Conservation (phyloP, 2,329 filamentous ascomycete genomes). For the Beauveria rudraprayagi region DNA sequence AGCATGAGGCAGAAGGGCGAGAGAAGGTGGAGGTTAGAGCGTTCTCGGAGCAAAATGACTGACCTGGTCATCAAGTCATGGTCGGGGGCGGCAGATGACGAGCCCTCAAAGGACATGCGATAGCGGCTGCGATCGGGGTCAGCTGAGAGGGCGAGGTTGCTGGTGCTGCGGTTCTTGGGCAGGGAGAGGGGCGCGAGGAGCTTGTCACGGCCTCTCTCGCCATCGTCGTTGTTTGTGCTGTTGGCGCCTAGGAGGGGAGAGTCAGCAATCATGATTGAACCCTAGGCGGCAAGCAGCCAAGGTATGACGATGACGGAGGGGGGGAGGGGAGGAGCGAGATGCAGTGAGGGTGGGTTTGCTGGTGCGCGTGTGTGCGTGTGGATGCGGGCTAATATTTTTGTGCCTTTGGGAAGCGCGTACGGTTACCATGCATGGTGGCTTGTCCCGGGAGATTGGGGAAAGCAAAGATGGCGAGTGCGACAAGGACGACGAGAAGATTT, state of each 20-base stretch:
- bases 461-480: neutral
- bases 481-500: neutral
- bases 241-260: conserved; percentile 11
- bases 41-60: conserved; percentile 15
- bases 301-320: neutral
- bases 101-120: conserved; percentile 71
- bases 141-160: conserved; percentile 44
- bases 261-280: conserved; percentile 16
- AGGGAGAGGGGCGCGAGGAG: conserved; percentile 41
- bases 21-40: neutral
- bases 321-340: neutral
- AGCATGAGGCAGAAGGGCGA: conserved; percentile 1
- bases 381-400: conserved; percentile 3
- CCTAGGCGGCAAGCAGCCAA: neutral
- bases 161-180: conserved; percentile 59
- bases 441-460: neutral
- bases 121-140: conserved; percentile 53
- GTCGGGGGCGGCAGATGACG: conserved; percentile 49
- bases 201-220: conserved; percentile 36
- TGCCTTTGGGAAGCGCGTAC: neutral
- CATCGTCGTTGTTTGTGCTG: conserved; percentile 18
- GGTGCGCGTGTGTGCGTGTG: neutral
- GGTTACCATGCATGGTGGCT: conserved; percentile 11
- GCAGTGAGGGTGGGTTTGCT: neutral
- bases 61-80: conserved; percentile 70